Conservation (phyloP, 768 basidiomycete species). For the Suillus hirtellus region DNA sequence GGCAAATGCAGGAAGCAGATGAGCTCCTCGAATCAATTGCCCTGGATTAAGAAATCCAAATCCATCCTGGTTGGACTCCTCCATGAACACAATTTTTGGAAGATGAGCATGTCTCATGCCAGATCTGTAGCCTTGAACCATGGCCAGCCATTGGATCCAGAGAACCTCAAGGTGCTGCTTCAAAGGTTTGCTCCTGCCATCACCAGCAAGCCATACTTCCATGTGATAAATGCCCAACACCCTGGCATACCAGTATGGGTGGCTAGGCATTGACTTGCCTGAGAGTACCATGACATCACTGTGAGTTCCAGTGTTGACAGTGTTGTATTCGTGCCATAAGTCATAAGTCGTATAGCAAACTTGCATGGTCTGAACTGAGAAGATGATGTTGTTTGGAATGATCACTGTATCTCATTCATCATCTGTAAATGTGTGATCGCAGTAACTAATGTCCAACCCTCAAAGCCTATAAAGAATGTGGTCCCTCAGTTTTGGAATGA, state of each 20-base stretch:
- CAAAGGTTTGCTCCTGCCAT: neutral
- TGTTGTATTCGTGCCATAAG: constrained; percentile 23
- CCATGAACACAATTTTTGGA: constrained; percentile 41
- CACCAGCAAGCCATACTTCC: constrained; percentile 7
- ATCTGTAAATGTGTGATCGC: constrained; percentile 21
- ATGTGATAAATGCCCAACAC: constrained; percentile 34
- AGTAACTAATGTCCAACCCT: constrained; percentile 11
- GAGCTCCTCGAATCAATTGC: constrained; percentile 38
- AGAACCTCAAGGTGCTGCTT: constrained; percentile 31
- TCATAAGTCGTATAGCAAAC: constrained; percentile 36
- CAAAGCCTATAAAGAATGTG: constrained; percentile 7
- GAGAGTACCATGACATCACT: constrained; percentile 37
- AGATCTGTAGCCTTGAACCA: constrained; percentile 20
- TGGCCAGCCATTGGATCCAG: constrained; percentile 41
- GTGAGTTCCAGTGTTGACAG: constrained; percentile 30
- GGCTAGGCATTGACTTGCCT: constrained; percentile 19
- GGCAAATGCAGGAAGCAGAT: constrained; percentile 44
- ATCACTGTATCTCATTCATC: constrained; percentile 23
- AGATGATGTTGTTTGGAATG: constrained; percentile 33
- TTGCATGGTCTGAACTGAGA: constrained; percentile 31
- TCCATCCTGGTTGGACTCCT: constrained; percentile 23
- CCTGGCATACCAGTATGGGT: constrained; percentile 42
- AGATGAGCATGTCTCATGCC: constrained; percentile 34
- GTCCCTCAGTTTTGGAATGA: constrained; percentile 21
- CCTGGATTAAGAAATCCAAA: constrained; percentile 51